Conservation (phyloP, 2,329 filamentous ascomycete species). For the Fusarium sp. region DNA sequence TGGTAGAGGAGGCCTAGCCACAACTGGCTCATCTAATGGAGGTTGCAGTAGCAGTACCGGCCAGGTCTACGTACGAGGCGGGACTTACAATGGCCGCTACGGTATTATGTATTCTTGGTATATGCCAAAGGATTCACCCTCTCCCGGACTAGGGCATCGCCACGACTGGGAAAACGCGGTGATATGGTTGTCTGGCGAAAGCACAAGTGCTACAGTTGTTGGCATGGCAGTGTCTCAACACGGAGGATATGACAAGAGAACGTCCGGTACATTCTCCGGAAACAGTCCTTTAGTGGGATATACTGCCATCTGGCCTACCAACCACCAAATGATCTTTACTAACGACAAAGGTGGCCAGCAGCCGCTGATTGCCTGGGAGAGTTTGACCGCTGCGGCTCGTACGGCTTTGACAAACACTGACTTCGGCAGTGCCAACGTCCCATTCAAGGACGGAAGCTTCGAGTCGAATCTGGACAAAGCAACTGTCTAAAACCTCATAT, state of each 20-base stretch:
- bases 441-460: conserved; percentile 50
- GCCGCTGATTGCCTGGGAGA: conserved; percentile 57
- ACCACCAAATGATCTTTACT: conserved; percentile 53
- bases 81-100: conserved; percentile 45
- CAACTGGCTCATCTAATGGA: conserved; percentile 44
- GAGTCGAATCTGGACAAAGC: conserved; percentile 35
- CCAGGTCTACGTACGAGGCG: conserved; percentile 52
- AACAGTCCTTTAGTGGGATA: conserved; percentile 48
- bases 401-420: conserved; percentile 51
- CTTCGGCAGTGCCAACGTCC: conserved; percentile 55
- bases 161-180: conserved; percentile 44
- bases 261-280: conserved; percentile 38
- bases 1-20: conserved; percentile 47
- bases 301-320: conserved; percentile 42
- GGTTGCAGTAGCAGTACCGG: conserved; percentile 49
- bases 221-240: conserved; percentile 52
- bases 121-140: conserved; percentile 55
- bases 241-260: conserved; percentile 46
- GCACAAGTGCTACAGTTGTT: conserved; percentile 40
- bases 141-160: conserved; percentile 42
- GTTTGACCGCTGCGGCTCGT: conserved; percentile 48
- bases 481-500: background rate
- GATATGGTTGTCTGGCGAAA: conserved; percentile 42
- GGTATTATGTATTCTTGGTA: conserved; percentile 59
- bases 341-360: conserved; percentile 50